Evolutionary conservation across 2,329 filamentous ascomycete species (phyloP).

Genomic region (Arthrobotrys conoides): DNA sequence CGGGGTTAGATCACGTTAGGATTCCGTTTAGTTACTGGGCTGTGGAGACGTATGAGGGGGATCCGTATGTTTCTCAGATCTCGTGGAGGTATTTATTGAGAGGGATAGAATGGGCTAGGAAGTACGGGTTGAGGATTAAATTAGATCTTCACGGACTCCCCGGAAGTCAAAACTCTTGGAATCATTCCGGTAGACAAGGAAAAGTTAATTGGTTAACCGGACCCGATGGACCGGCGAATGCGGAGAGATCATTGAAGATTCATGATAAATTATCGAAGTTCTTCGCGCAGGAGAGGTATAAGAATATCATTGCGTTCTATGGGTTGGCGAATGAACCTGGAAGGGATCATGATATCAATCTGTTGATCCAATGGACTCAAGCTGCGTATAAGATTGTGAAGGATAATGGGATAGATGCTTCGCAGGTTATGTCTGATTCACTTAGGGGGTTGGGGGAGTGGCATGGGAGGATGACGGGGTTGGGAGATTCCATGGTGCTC

Average conservation of each 20-base stretch:
- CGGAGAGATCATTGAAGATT: conserved; percentile 77
- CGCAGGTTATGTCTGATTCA: conserved; percentile 90
- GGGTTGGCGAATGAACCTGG: conserved; percentile 94
- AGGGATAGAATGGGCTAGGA: conserved; percentile 91
- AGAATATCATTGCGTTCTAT: conserved; percentile 92
- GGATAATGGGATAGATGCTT: conserved; percentile 78
- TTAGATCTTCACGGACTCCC: conserved; percentile 91
- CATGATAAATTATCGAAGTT: conserved; percentile 92
- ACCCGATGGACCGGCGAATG: conserved; percentile 74
- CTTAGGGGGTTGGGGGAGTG: conserved; percentile 92
- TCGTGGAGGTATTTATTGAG: conserved; percentile 94
- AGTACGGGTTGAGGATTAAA: conserved; percentile 91
- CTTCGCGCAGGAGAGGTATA: conserved; percentile 93
- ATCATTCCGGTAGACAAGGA: conserved; percentile 89
- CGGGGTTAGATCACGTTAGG: conserved; percentile 93
- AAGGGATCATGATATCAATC: conserved; percentile 78
- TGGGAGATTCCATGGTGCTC: conserved; percentile 82
- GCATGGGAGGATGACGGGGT: conserved; percentile 83
- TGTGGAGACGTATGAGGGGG: conserved; percentile 83
- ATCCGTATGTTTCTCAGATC: conserved; percentile 88
- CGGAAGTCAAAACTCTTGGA: conserved; percentile 97
- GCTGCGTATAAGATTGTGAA: conserved; percentile 80
- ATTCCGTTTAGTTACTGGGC: conserved; percentile 98
- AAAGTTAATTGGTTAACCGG: conserved; percentile 89
- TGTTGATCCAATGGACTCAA: conserved; percentile 84